Base-by-base conservation (phyloP, 306 rosid genomes). In the Echinosophora koreensis region DNA sequence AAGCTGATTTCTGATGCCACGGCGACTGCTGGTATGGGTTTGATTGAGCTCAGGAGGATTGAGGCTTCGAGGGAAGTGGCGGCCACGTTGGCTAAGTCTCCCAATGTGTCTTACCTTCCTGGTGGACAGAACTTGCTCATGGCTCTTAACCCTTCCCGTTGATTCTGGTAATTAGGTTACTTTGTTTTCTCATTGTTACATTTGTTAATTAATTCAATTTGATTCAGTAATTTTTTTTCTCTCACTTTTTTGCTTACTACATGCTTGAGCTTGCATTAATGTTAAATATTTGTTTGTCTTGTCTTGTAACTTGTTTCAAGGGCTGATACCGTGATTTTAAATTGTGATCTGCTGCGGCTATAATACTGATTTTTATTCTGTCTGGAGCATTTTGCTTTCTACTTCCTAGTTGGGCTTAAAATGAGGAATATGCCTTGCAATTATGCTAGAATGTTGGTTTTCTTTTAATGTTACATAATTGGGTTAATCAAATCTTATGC, bases 31-130 rank as follows among this genome's bases (percentile, higher is more conserved):
- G 98, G 97, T 9, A 85, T 58, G 71, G 98, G 93, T 2, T 74
- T 95, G 70, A 92, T 92, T 57, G 97, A 95, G 70, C 90, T 95
- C 0, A 80, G 98, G 83, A 87, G 89, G 87, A 95, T 95, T 15
- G 98, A 95, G 82, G 98, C 98, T 0, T 85, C 96, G 2, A 87
- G 96, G 87, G 98, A 95, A 72, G 86, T 92, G 13, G 97, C 97
- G 0, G 35, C 83, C 9, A 95, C 98, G 1, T 80, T 95, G 18
- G 89, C 98, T 1, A 92, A 87, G 84, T 84, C 98, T 28, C 97
- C 97, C 2, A 92, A 95, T 59, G 97, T 94, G 1, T 46, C 93
- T 9, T 94, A 94, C 88, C 82, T 94, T 30, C 89, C 89, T 2
- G 89, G 87, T 8, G 89, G 89, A 27, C 57, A 83, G 87, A 83